phyloP scores from a whole-genome alignment of 192 early-diverging fungal species.

The Podila clonocystis region DNA sequence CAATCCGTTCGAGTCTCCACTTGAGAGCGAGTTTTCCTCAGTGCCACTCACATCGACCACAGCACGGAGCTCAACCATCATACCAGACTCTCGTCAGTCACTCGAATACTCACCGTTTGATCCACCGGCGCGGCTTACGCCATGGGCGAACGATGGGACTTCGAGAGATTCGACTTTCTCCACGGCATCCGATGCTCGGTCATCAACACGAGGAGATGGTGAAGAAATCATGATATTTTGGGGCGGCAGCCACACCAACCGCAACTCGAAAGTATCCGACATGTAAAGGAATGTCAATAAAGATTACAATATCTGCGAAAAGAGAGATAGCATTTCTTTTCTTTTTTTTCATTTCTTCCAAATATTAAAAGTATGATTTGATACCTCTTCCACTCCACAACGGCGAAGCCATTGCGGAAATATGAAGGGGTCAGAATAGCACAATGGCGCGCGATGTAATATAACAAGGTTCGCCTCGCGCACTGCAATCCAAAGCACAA shows the following conservation, averaged over 20 bases:
- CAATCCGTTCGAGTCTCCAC: neutral
- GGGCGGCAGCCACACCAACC: constrained; percentile 18
- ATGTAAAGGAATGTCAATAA: constrained; percentile 2
- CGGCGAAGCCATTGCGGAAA: neutral
- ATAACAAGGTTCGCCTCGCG: constrained; percentile 1
- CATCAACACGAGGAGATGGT: constrained; percentile 42
- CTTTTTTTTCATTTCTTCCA: neutral
- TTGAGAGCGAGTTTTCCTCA: neutral
- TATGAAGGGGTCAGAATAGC: constrained; percentile 1
- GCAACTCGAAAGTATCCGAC: constrained; percentile 29
- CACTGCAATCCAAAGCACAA: constrained; percentile 1
- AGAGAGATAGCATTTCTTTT: too few species aligned
- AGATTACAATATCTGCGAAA: neutral
- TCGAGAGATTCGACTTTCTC: constrained; percentile 47
- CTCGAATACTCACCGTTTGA: neutral
- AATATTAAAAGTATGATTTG: neutral
- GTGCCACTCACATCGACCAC: neutral
- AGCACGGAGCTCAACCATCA: neutral
- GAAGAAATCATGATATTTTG: constrained; percentile 55
- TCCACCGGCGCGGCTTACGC: constrained; percentile 2
- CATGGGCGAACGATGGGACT: constrained; percentile 18
- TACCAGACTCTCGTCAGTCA: neutral
- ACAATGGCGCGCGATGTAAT: constrained; percentile 6
- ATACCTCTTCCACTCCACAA: neutral
- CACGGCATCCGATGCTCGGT: constrained; percentile 35